These are phyloP conservation scores for Camellia oleifera DNA, from an alignment of 179 eudicot species.

Conservation along the genomic window DNA sequence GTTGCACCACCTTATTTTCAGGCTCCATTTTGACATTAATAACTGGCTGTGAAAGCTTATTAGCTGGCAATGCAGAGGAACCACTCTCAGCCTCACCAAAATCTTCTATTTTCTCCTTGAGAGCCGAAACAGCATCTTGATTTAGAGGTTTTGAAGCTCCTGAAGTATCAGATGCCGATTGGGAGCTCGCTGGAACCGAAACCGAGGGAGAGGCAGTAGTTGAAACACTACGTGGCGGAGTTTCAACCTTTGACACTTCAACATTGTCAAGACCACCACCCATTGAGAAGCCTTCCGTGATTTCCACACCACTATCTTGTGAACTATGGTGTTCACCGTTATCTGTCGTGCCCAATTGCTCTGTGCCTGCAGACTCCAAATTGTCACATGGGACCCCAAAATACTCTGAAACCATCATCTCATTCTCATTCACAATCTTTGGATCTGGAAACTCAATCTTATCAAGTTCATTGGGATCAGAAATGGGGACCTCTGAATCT, in stretches of 20 bases:
- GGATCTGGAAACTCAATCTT: slow-evolving; percentile 64
- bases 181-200: slow-evolving; percentile 28
- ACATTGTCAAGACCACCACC: slow-evolving; percentile 31
- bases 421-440: slow-evolving; percentile 46
- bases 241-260: slow-evolving; percentile 29
- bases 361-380: slow-evolving; percentile 23
- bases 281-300: slow-evolving; percentile 36
- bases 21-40: slow-evolving; percentile 34
- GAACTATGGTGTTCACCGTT: slow-evolving; percentile 28
- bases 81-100: slow-evolving; percentile 32
- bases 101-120: slow-evolving; percentile 23
- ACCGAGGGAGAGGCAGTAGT: slow-evolving; percentile 43
- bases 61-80: slow-evolving; percentile 30
- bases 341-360: slow-evolving; percentile 36
- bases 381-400: slow-evolving; percentile 14
- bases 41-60: slow-evolving; percentile 20
- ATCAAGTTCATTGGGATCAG: slow-evolving; percentile 36
- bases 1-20: slow-evolving; percentile 56
- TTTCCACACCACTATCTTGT: slow-evolving; percentile 30
- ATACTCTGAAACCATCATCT: slow-evolving; percentile 66
- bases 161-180: slow-evolving; percentile 12
- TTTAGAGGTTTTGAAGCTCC: slow-evolving; percentile 28
- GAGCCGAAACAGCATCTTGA: slow-evolving; percentile 34
- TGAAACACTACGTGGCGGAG: slow-evolving; percentile 38
- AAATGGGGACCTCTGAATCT: slow-evolving; percentile 11